These are phyloP conservation scores for Plectosphaerella cucumerina DNA, from an alignment of 2,329 filamentous ascomycete genomes.

Conservation along the genomic window DNA sequence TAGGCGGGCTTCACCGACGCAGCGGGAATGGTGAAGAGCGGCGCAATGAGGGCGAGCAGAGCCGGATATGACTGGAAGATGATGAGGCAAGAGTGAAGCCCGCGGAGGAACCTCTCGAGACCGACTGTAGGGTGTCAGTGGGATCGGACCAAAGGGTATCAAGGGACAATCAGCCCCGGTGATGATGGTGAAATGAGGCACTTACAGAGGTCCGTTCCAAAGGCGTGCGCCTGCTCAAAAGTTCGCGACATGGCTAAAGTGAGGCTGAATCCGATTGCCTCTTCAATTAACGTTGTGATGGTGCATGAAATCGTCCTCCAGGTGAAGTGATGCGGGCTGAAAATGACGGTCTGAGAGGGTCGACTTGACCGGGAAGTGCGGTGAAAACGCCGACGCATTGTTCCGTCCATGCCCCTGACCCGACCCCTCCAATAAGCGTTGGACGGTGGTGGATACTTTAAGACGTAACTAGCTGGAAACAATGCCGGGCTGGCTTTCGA, in stretches of 20 bases:
- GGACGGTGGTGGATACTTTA: too few species aligned
- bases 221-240: constrained; percentile 35
- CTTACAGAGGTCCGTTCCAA: constrained; percentile 43
- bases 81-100: constrained; percentile 48
- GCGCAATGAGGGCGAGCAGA: constrained; percentile 29
- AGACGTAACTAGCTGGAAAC: not conserved
- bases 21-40: constrained; percentile 11
- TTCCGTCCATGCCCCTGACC: not conserved
- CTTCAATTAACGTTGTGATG: too few species aligned
- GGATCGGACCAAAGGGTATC: not conserved
- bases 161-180: not conserved
- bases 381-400: not conserved
- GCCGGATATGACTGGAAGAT: constrained; percentile 42
- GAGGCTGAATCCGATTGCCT: not conserved
- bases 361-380: too few species aligned
- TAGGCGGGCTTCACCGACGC: constrained; percentile 17
- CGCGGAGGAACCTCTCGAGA: constrained; percentile 56
- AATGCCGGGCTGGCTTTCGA: not conserved
- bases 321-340: too few species aligned
- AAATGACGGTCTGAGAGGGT: too few species aligned
- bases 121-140: constrained; percentile 38
- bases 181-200: not conserved
- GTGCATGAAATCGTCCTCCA: too few species aligned
- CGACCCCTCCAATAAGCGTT: too few species aligned
- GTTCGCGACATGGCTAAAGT: not conserved